Evolutionary conservation across 768 basidiomycete genomes (phyloP).

Genomic region (Cyathus striatus): DNA sequence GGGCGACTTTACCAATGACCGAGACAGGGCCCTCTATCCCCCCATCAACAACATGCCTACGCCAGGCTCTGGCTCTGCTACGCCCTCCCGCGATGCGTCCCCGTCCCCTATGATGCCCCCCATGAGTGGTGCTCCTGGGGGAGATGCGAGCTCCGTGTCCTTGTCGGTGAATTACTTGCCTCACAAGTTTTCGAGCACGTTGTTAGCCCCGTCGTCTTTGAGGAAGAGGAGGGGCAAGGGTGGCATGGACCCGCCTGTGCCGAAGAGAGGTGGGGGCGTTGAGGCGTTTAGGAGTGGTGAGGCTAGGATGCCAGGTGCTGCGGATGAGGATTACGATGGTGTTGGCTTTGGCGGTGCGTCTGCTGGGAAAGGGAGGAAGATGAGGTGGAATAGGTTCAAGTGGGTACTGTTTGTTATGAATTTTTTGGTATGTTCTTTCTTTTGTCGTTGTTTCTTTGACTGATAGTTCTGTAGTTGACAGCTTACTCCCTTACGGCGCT

Average conservation of each 20-base stretch:
- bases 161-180: slow-evolving; percentile 70
- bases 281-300: slow-evolving; percentile 59
- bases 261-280: slow-evolving; percentile 64
- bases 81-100: background rate
- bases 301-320: slow-evolving; percentile 42
- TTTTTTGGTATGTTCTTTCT: slow-evolving; percentile 24
- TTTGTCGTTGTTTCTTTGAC: slow-evolving; percentile 1
- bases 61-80: background rate
- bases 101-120: background rate
- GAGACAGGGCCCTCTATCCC: background rate
- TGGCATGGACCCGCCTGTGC: slow-evolving; percentile 25
- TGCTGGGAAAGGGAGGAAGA: slow-evolving; percentile 27
- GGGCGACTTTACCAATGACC: background rate
- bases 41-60: background rate
- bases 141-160: slow-evolving; percentile 17
- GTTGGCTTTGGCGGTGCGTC: slow-evolving; percentile 37
- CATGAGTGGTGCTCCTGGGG: no score
- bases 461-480: slow-evolving; percentile 30
- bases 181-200: slow-evolving; percentile 56
- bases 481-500: slow-evolving; percentile 56
- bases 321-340: slow-evolving; percentile 53
- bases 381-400: slow-evolving; percentile 83
- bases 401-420: slow-evolving; percentile 69
- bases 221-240: slow-evolving; percentile 28
- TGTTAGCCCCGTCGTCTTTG: slow-evolving; percentile 29